Percentiles rank a stretch among this genome's conserved stretches.
Evolutionary conservation across 2,329 filamentous ascomycete species (phyloP).

Genomic region (Blastomyces parvus): DNA sequence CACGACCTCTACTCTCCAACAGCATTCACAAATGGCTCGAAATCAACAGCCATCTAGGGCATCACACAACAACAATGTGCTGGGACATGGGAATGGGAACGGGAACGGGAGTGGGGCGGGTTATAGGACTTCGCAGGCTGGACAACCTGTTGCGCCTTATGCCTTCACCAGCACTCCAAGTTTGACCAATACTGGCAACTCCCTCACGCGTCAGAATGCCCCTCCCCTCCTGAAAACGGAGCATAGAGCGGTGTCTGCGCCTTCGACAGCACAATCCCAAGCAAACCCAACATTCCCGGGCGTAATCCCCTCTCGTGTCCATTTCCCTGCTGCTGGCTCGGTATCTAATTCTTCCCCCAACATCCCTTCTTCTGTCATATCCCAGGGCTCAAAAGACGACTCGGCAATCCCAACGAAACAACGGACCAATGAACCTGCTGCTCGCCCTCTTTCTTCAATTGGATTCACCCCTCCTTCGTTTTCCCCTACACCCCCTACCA

Average conservation of each 20-base stretch:
- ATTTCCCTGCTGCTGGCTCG: slow-evolving; percentile 44
- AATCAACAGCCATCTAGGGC: slow-evolving; percentile 34
- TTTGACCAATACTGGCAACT: slow-evolving; percentile 44
- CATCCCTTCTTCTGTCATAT: slow-evolving; percentile 34
- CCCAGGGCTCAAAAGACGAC: slow-evolving; percentile 42
- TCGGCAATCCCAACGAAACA: slow-evolving; percentile 34
- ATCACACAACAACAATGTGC: slow-evolving; percentile 33
- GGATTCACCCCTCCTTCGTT: slow-evolving; percentile 47
- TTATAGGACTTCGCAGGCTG: slow-evolving; percentile 39
- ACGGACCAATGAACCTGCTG: slow-evolving; percentile 27
- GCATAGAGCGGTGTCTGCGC: slow-evolving; percentile 46
- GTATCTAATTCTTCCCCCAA: slow-evolving; percentile 46
- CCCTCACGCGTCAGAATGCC: slow-evolving; percentile 45
- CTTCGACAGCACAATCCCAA: slow-evolving; percentile 37
- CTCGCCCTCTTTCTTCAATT: slow-evolving; percentile 41
- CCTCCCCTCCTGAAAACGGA: slow-evolving; percentile 49
- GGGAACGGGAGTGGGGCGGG: slow-evolving; percentile 9
- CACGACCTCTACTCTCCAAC: slow-evolving; percentile 34
- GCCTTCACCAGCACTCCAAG: slow-evolving; percentile 64
- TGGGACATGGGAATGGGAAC: neutral
- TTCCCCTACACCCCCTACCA: slow-evolving; percentile 36
- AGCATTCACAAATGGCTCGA: slow-evolving; percentile 36
- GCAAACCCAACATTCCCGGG: slow-evolving; percentile 24
- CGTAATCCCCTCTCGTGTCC: slow-evolving; percentile 26
- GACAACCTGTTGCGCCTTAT: slow-evolving; percentile 62